phyloP scores from a whole-genome alignment of 1,284 basidiomycete species.

The Puccinia coronata region DNA sequence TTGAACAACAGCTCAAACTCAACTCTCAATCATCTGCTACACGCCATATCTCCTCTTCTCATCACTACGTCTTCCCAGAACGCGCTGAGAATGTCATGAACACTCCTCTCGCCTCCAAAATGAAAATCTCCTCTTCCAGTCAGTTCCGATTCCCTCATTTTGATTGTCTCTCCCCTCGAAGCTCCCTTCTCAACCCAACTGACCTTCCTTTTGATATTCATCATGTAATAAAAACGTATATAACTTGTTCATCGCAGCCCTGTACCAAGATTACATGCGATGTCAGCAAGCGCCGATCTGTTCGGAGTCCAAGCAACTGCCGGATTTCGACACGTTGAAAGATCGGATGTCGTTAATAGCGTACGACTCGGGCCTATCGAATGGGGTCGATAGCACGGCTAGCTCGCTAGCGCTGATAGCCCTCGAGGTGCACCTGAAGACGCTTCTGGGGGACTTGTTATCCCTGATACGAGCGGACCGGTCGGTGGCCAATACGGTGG shows the following conservation, averaged over 20 bases:
- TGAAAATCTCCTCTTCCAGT: slow-evolving; percentile 44
- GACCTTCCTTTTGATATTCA: background rate
- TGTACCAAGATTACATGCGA: slow-evolving; percentile 49
- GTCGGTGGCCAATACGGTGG: slow-evolving; percentile 8
- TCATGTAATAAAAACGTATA: background rate
- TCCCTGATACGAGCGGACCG: slow-evolving; percentile 37
- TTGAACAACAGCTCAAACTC: background rate
- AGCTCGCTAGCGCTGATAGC: slow-evolving; percentile 58
- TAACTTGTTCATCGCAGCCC: background rate
- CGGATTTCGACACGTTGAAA: slow-evolving; percentile 58
- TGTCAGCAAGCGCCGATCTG: slow-evolving; percentile 55
- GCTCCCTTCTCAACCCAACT: background rate
- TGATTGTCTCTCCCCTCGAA: background rate
- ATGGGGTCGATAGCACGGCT: slow-evolving; percentile 58
- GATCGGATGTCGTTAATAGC: slow-evolving; percentile 60
- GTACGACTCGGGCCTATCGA: slow-evolving; percentile 58
- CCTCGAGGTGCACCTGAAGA: slow-evolving; percentile 55
- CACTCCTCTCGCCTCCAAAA: slow-evolving; percentile 43
- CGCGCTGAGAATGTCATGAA: slow-evolving; percentile 32
- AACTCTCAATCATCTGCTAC: slow-evolving; percentile 31
- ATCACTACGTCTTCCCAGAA: slow-evolving; percentile 21
- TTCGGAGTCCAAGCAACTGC: slow-evolving; percentile 59
- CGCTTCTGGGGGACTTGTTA: slow-evolving; percentile 33
- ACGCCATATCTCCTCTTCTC: background rate
- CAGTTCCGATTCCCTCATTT: background rate